Base-by-base conservation (phyloP, 176 grass and related monocot species). In the Aegilops umbellulata region DNA sequence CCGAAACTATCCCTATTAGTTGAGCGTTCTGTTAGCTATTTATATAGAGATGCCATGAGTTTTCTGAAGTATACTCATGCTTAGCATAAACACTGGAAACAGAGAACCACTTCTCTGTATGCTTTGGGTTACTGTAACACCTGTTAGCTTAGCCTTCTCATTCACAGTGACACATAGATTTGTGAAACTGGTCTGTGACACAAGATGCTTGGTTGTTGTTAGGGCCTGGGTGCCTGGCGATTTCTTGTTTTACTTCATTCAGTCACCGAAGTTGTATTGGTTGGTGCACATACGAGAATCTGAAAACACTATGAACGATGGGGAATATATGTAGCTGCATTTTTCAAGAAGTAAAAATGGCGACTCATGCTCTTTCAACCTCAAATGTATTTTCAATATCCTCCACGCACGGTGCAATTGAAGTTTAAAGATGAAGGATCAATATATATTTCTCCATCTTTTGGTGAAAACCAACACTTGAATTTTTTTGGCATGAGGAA, bases 31-130 rank as follows among this genome's bases (percentile, higher is more conserved):
- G 20, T 30, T 10, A 39, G 38, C 66, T 81, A 2, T 82, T 26
- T 71, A 51, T 61, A 32, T 23, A 88, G 10, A 23, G 6, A 27
- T 51, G 20, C 1, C 20, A 17, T 68, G 27, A 25, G 22, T n/a
- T 79, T 71, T 38, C 27, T 69, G 29, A 79, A 83, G 32, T 63
- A 61, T 75, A 75, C 8, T 73, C 16, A 81, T 44, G 12, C 16
- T 85, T 11, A 53, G 14, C 10, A 51, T 47, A 78, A 30, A 69
- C 73, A 23, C 14, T 30, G 7, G 13, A 24, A 8, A 14, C 17
- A 25, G 46, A 71, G 55, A 24, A 68, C 47, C 1, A 6, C 4
- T 60, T 60, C 30, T 78, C 24, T 31, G 0, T 58, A n/a, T 22
- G 23, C 5, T 46, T 46, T 44, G 36, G 20, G 8, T 42, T 22